Evolutionary conservation across 2,329 filamentous ascomycete genomes (phyloP), one percentile per base, ranked within the genome.

Genomic region (Chaetomiaceae sp.): DNA sequence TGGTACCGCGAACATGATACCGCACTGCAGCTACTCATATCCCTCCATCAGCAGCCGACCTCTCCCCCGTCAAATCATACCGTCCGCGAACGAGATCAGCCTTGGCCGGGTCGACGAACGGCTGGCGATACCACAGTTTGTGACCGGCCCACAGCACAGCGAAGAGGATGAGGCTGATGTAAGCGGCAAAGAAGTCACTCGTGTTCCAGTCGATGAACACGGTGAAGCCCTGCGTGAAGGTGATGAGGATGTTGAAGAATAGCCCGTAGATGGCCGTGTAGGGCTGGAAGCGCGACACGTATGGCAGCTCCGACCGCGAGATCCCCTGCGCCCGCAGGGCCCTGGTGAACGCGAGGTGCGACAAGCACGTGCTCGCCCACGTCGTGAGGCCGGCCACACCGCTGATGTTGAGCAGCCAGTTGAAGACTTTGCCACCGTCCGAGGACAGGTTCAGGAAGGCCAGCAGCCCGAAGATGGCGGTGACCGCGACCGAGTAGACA

Each of bases 361-460:
- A 83, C 39, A 73, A 57, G 60, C 71, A 76, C 63, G 86, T 85
- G 59, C 78, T 78, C 6, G 76, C 72, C 84, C 84, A 88, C 30
- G 75, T 79, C 55, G 86, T 84, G 62, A 87, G 81, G 6, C 81
- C 83, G 4, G 80, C 81, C 6, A 84, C 79, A 42, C 80, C 77
- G 12, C 75, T 81, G 54, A 88, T 80, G 66, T 85, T 85, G 56
- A 87, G 72, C 36, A 88, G 70, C 84, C 84, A 88, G 69, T 76
- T 72, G 66, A 88, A 88, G 17, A 85, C 84, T 6, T 72, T 65
- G 3, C 70, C 71, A 36, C 79, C 81, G 48, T 65, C 69, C 35
- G 69, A 64, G 9, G 76, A 79, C 12, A 86, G 68, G 63, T 86
- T 85, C 48, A 88, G 70, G 66, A 84, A 88, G 14, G 73, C 79